phyloP scores from a whole-genome alignment of 495 filamentous ascomycete genomes.

The Penicillium salamii region DNA sequence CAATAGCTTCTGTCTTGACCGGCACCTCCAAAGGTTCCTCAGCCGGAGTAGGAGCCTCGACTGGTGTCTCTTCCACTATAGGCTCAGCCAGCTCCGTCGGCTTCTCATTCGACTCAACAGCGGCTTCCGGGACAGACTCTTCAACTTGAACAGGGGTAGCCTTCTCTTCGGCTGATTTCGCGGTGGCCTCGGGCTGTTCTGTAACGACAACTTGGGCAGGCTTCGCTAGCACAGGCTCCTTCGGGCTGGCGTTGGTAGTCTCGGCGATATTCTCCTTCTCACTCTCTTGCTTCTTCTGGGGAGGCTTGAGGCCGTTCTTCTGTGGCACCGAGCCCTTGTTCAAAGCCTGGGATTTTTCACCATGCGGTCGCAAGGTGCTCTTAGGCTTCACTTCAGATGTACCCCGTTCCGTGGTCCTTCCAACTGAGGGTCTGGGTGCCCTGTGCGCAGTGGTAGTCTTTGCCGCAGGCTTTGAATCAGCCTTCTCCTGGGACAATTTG shows the following conservation, averaged over 20 bases:
- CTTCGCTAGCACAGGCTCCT: conserved; percentile 9
- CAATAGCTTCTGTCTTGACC: background rate
- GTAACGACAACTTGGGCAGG: background rate
- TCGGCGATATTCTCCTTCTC: conserved; percentile 26
- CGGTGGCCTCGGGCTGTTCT: conserved; percentile 7
- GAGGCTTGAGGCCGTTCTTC: conserved; percentile 11
- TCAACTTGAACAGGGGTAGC: background rate
- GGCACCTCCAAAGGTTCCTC: background rate
- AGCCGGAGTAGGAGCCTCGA: background rate
- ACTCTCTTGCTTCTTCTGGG: conserved; percentile 12
- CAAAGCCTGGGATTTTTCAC: conserved; percentile 18
- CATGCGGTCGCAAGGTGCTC: conserved; percentile 16
- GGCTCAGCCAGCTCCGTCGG: conserved; percentile 6
- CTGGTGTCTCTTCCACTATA: conserved; percentile 3
- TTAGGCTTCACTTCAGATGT: conserved; percentile 23
- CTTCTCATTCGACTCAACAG: conserved; percentile 4
- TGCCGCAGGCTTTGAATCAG: conserved; percentile 43
- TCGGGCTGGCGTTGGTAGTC: conserved; percentile 1
- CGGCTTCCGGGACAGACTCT: background rate
- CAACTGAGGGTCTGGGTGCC: conserved; percentile 12
- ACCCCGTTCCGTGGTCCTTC: conserved; percentile 18
- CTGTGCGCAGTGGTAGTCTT: conserved; percentile 26
- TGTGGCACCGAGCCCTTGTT: conserved; percentile 7
- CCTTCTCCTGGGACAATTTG: conserved; percentile 74
- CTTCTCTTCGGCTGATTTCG: background rate